A percentile compares a stretch with the other conserved stretches of the same genome.
phyloP scores from a whole-genome alignment of 352 stramenopile species.

The Pythium apleroticum region DNA sequence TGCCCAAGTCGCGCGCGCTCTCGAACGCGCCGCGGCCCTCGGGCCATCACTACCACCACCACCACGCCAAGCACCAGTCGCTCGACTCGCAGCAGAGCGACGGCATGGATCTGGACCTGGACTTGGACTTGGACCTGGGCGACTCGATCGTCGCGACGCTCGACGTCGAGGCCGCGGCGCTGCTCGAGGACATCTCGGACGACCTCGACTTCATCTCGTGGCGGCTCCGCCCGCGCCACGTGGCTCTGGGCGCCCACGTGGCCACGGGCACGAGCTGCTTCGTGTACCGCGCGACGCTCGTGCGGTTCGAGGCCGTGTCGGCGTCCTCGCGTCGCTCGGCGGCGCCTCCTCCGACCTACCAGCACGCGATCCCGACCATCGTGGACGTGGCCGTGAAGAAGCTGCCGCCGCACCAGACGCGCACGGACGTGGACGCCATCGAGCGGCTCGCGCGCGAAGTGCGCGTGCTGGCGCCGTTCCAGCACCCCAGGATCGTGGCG shows the following conservation, averaged over 20 bases:
- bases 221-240: slow-evolving; percentile 5
- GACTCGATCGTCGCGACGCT: slow-evolving; percentile 8
- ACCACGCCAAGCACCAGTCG: background rate
- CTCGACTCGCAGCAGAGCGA: slow-evolving; percentile 8
- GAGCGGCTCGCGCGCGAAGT: slow-evolving; percentile 44
- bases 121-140: background rate
- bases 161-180: slow-evolving; percentile 2
- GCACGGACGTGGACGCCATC: slow-evolving; percentile 9
- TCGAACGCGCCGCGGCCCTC: background rate
- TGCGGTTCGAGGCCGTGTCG: background rate
- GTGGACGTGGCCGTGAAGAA: slow-evolving; percentile 11
- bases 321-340: background rate
- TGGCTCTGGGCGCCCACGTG: background rate
- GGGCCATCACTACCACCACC: too few species aligned
- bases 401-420: slow-evolving; percentile 11
- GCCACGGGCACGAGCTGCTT: slow-evolving; percentile 11
- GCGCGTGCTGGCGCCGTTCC: slow-evolving; percentile 46
- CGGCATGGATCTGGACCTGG: background rate
- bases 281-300: background rate
- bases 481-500: slow-evolving; percentile 53
- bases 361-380: background rate
- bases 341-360: background rate
- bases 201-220: slow-evolving; percentile 13
- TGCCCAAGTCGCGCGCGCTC: background rate
- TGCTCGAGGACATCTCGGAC: slow-evolving; percentile 15